These are phyloP conservation scores for Hypomontagnella submonticulosa DNA, from an alignment of 495 filamentous ascomycete genomes.

Conservation along the genomic window DNA sequence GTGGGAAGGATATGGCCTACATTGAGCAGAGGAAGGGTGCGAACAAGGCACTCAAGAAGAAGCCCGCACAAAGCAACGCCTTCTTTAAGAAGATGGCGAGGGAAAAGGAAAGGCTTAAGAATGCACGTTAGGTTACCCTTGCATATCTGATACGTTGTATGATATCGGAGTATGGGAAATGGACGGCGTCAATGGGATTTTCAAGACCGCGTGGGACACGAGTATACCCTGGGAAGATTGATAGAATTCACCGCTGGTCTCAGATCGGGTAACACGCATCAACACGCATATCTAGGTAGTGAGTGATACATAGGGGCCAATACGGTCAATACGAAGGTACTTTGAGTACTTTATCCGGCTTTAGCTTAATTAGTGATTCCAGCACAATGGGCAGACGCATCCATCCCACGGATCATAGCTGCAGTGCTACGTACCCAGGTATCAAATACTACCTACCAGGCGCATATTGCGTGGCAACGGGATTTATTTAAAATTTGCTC, in stretches of 20 bases:
- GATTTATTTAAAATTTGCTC: slow-evolving; percentile 44
- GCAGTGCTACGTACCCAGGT: slow-evolving; percentile 42
- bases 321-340: slow-evolving; percentile 15
- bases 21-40: slow-evolving; percentile 89
- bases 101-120: slow-evolving; percentile 63
- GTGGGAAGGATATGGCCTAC: slow-evolving; percentile 96
- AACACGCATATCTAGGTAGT: slow-evolving; percentile 1
- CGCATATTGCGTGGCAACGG: slow-evolving; percentile 37
- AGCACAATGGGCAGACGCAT: slow-evolving; percentile 43
- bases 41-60: slow-evolving; percentile 75
- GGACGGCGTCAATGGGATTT: slow-evolving; percentile 22
- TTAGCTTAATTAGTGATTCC: slow-evolving; percentile 29
- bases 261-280: slow-evolving; percentile 1
- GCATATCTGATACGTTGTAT: slow-evolving; percentile 7
- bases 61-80: slow-evolving; percentile 63
- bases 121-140: slow-evolving; percentile 20
- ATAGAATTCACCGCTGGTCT: slow-evolving; percentile 29
- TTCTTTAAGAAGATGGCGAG: slow-evolving; percentile 86
- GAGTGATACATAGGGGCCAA: neutral
- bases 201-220: slow-evolving; percentile 8
- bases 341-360: slow-evolving; percentile 24
- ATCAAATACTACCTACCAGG: slow-evolving; percentile 34
- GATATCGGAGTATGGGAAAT: slow-evolving; percentile 3
- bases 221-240: slow-evolving; percentile 29
- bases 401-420: slow-evolving; percentile 42